A percentile compares a stretch with the other conserved stretches of the same genome.
Conservation (phyloP, 1,284 basidiomycete genomes). For the Pseudozyma sp. region DNA sequence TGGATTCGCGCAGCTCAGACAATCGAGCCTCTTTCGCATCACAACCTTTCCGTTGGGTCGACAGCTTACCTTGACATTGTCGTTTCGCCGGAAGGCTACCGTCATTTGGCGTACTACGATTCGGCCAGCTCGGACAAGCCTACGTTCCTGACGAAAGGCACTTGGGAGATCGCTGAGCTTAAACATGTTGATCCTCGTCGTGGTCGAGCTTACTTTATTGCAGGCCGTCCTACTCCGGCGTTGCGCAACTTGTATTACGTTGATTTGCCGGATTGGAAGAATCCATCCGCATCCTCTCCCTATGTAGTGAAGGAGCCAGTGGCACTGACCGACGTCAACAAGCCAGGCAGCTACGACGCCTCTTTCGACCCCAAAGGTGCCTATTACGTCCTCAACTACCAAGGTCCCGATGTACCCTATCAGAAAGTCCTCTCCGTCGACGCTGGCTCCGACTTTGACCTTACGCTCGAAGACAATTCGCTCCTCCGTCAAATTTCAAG, state of each 20-base stretch:
- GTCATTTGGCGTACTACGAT: slow-evolving; percentile 58
- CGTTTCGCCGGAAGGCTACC: slow-evolving; percentile 43
- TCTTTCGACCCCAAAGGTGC: slow-evolving; percentile 65
- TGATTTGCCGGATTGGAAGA: slow-evolving; percentile 49
- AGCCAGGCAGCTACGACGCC: slow-evolving; percentile 75
- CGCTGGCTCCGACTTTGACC: slow-evolving; percentile 71
- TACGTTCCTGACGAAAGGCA: slow-evolving; percentile 79
- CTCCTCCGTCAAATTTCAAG: slow-evolving; percentile 78
- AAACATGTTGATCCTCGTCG: slow-evolving; percentile 78
- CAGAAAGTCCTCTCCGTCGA: slow-evolving; percentile 81
- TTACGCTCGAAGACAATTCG: slow-evolving; percentile 79
- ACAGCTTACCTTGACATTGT: slow-evolving; percentile 61
- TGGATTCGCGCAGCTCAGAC: slow-evolving; percentile 79
- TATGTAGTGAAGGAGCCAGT: slow-evolving; percentile 74
- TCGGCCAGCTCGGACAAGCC: slow-evolving; percentile 33
- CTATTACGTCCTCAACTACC: slow-evolving; percentile 84
- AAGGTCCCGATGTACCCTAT: slow-evolving; percentile 86
- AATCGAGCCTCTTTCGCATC: slow-evolving; percentile 45
- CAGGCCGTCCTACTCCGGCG: slow-evolving; percentile 82
- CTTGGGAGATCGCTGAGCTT: slow-evolving; percentile 88
- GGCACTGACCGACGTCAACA: slow-evolving; percentile 77
- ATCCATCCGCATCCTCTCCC: slow-evolving; percentile 72
- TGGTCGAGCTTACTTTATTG: slow-evolving; percentile 84
- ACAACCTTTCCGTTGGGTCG: slow-evolving; percentile 31
- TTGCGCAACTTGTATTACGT: slow-evolving; percentile 81